These are phyloP conservation scores for Penicillium cosmopolitanum DNA, from an alignment of 495 filamentous ascomycete species.

Conservation along the genomic window DNA sequence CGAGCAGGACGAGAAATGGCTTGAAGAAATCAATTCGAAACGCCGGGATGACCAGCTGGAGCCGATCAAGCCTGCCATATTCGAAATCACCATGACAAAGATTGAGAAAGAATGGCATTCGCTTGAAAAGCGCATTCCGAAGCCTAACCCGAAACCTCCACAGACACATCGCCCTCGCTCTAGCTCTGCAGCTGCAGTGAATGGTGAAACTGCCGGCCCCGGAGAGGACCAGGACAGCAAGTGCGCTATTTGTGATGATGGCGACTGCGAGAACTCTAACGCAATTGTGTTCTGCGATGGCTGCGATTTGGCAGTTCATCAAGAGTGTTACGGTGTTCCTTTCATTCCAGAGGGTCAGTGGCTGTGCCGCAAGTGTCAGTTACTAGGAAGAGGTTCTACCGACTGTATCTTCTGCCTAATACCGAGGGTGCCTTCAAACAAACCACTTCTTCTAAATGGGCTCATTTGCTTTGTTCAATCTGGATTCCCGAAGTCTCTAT, in stretches of 20 bases:
- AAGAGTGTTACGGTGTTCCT: constrained; percentile 98
- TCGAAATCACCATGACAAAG: constrained; percentile 97
- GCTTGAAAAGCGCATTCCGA: constrained; percentile 93
- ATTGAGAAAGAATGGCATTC: constrained; percentile 99
- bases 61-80: constrained; percentile 85
- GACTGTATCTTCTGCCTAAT: constrained; percentile 98
- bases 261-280: constrained; percentile 99
- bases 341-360: constrained; percentile 99
- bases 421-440: constrained; percentile 98
- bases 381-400: constrained; percentile 88
- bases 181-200: constrained; percentile 89
- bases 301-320: constrained; percentile 95
- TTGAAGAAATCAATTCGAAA: constrained; percentile 79
- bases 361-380: constrained; percentile 95
- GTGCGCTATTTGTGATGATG: constrained; percentile 97
- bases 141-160: constrained; percentile 91
- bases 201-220: constrained; percentile 77
- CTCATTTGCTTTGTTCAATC: constrained; percentile 93
- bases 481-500: constrained; percentile 98
- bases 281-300: constrained; percentile 98
- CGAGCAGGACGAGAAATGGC: constrained; percentile 96
- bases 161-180: constrained; percentile 89
- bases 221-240: constrained; percentile 97
- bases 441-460: constrained; percentile 92
- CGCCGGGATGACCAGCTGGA: constrained; percentile 73